Evolutionary conservation across 179 eudicot genomes (phyloP), one percentile per base, ranked within the genome.

Genomic region (Spergularia azorica): DNA sequence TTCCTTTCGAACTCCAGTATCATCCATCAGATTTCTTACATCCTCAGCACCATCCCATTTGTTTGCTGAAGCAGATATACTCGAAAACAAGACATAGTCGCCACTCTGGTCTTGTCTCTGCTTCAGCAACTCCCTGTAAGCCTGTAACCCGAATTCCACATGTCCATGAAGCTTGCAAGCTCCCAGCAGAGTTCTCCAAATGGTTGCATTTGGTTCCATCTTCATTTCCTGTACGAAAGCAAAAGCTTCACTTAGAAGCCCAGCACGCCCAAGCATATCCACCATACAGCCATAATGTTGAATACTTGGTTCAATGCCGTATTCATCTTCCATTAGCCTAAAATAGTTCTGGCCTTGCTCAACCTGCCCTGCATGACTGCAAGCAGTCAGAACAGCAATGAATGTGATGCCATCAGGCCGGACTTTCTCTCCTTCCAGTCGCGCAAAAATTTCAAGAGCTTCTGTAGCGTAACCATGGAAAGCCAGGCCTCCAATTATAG

Each of bases 231-330:
- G 78, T 13, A 89, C 77, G 51, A 87, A 87, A 57, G 83, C 84
- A 74, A 84, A 82, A 5, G 92, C 89, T 74, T 89, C 92, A 11
- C 69, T 66, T 63, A 89, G 68, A 62, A 76, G 75, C 68, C 90
- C 90, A 20, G 84, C 85, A 8, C 90, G 85, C 76, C 89, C 90
- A 46, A 87, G 79, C 70, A 89, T 74, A 67, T 89, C 92, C 67
- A 89, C 92, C 88, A 89, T 84, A 61, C 92, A 89, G 41, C 92
- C 92, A 52, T 82, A 79, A 70, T 87, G 92, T 80, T 71, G 81
- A 66, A 86, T 75, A 74, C 84, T 87, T 13, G 92, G 89, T 79
- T 79, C 79, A 70, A 84, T 84, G 52, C 67, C 58, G 66, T 89
- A 87, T 56, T 71, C 76, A 41, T 81, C 67, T 57, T 70, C 71